These are phyloP conservation scores for Saccharomycopsis vini DNA, from an alignment of 805 yeast species.

Conservation along the genomic window DNA sequence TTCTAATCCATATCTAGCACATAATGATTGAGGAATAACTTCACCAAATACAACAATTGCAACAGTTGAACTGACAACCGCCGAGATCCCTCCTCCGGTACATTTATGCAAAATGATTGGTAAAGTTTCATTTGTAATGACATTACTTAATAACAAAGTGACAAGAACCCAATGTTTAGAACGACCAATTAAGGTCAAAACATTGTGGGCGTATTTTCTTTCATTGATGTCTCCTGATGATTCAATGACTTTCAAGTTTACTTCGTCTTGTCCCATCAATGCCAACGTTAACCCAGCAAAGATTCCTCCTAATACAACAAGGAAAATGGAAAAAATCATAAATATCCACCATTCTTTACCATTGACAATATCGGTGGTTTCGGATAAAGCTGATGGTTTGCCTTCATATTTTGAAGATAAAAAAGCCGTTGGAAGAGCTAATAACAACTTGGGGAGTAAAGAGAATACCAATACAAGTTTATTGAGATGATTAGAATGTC, in stretches of 20 bases:
- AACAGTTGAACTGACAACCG: conserved; percentile 88
- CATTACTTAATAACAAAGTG: conserved; percentile 75
- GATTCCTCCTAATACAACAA: conserved; percentile 78
- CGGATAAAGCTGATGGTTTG: no score
- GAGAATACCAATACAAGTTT: no score
- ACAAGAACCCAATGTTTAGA: conserved; percentile 98
- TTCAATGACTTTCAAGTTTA: conserved; percentile 81
- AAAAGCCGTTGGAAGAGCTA: no score
- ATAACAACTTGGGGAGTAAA: no score
- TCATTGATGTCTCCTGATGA: conserved; percentile 75
- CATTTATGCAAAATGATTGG: conserved; percentile 91
- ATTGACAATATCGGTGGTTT: no score
- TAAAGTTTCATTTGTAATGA: conserved; percentile 86
- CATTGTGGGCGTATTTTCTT: conserved; percentile 59
- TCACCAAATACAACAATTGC: conserved; percentile 93
- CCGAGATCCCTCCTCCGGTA: conserved; percentile 96
- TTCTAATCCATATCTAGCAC: conserved; percentile 86
- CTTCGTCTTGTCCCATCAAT: conserved; percentile 97
- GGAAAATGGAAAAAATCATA: conserved; percentile 42
- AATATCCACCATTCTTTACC: conserved; percentile 38
- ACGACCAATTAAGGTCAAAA: conserved; percentile 57
- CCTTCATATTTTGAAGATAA: no score
- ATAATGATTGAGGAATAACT: conserved; percentile 87
- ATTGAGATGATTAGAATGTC: no score
- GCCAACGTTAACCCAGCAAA: conserved; percentile 93